These are phyloP conservation scores for Rutstroemia sp. DNA, from an alignment of 2,329 filamentous ascomycete genomes.

Conservation along the genomic window DNA sequence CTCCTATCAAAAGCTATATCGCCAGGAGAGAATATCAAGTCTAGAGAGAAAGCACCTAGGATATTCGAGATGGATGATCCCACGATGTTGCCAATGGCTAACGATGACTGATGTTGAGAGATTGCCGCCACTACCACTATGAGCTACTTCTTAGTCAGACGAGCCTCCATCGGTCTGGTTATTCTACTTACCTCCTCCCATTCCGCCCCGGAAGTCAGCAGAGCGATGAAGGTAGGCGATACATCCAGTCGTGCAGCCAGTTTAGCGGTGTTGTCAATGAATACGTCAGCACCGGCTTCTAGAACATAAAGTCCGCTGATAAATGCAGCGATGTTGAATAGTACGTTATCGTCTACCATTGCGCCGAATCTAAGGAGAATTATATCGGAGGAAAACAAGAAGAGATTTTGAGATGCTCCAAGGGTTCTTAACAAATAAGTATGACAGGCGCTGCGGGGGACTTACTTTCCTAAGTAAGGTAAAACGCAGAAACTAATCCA, in stretches of 20 bases:
- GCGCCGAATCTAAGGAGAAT: too few relatives aligned
- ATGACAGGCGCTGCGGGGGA: too few relatives aligned
- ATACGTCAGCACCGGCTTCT: constrained; percentile 44
- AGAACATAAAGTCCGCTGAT: constrained; percentile 40
- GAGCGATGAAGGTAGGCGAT: constrained; percentile 40
- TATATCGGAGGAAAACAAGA: too few relatives aligned
- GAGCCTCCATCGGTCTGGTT: too few relatives aligned
- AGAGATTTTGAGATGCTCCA: too few relatives aligned
- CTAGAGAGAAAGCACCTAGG: constrained; percentile 47
- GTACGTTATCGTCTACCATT: constrained; percentile 14
- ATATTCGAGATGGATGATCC: constrained; percentile 49
- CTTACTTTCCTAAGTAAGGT: too few relatives aligned
- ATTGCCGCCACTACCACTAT: constrained; percentile 42
- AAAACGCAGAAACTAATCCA: too few relatives aligned
- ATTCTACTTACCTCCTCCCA: constrained; percentile 43
- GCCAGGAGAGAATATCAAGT: constrained; percentile 36
- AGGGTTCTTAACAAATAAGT: too few relatives aligned
- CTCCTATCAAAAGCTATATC: constrained; percentile 38
- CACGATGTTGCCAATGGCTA: constrained; percentile 47
- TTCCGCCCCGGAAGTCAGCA: constrained; percentile 46
- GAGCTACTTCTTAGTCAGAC: constrained; percentile 29
- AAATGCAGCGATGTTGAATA: constrained; percentile 37
- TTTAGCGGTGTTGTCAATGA: constrained; percentile 43
- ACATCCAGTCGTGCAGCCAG: constrained; percentile 38
- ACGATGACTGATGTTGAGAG: constrained; percentile 36